These are phyloP conservation scores for Lachancea sp. DNA, from an alignment of 805 yeast genomes.

Conservation along the genomic window DNA sequence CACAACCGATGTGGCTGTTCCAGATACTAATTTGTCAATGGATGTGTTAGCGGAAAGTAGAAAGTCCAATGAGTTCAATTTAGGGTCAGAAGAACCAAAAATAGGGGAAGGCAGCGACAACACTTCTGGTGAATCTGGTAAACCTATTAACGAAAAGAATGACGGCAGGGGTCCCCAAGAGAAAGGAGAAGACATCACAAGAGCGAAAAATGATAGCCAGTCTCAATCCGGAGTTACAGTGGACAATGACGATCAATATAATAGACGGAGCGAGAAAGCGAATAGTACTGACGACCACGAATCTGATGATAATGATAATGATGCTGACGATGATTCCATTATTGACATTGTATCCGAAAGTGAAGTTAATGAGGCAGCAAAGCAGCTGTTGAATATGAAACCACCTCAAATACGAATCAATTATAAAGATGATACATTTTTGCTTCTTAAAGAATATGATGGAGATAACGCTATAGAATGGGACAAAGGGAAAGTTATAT, in stretches of 20 bases:
- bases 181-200: conserved; percentile 11
- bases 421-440: conserved; percentile 19
- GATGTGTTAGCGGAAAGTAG: too few relatives aligned
- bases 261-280: conserved; percentile 1
- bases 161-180: neutral
- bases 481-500: conserved; percentile 15
- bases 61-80: too few relatives aligned
- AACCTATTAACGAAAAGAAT: too few relatives aligned
- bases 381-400: conserved; percentile 14
- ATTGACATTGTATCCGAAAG: conserved; percentile 15
- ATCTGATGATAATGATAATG: neutral
- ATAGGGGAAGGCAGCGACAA: too few relatives aligned
- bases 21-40: too few relatives aligned
- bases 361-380: conserved; percentile 21
- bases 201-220: neutral
- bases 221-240: conserved; percentile 8
- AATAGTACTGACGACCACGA: neutral
- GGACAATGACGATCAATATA: conserved; percentile 8
- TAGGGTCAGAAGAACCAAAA: too few relatives aligned
- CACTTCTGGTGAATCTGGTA: neutral
- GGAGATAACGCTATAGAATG: conserved; percentile 10
- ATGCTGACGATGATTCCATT: conserved; percentile 6
- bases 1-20: too few relatives aligned
- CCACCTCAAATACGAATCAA: conserved; percentile 18
- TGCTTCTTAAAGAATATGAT: conserved; percentile 20